Evolutionary conservation across 78 protist genomes (phyloP).

Genomic region (Dictyostelium intermedium): DNA sequence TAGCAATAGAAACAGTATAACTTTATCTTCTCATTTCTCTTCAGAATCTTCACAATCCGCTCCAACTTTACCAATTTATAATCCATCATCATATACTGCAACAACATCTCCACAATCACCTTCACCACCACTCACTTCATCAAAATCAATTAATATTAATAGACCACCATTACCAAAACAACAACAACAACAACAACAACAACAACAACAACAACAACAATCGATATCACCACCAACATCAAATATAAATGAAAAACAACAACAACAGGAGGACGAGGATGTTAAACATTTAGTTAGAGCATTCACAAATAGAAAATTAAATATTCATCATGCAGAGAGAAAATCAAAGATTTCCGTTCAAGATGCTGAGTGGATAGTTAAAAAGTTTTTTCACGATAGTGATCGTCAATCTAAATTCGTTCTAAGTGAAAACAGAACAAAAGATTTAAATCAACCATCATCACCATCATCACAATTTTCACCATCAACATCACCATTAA

Average conservation of each 20-base stretch:
- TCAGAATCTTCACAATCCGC: background rate
- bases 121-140: background rate
- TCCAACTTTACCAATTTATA: background rate
- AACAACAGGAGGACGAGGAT: background rate
- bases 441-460: background rate
- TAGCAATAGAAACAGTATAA: background rate
- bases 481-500: background rate
- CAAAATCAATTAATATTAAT: background rate
- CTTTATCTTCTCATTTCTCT: background rate
- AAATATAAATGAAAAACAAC: background rate
- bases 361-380: slow-evolving; percentile 65
- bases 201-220: background rate
- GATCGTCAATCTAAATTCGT: background rate
- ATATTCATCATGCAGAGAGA: background rate
- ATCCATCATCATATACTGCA: background rate
- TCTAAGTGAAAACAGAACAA: background rate
- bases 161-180: background rate
- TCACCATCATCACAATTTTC: background rate
- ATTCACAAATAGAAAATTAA: slow-evolving; percentile 5
- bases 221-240: too few species aligned
- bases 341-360: slow-evolving; percentile 28
- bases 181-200: background rate
- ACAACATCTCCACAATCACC: background rate
- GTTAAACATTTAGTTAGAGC: background rate
- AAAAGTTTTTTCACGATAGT: background rate